phyloP scores from a whole-genome alignment of 177 flowering plant genomes.

The Vitis hybrid region DNA sequence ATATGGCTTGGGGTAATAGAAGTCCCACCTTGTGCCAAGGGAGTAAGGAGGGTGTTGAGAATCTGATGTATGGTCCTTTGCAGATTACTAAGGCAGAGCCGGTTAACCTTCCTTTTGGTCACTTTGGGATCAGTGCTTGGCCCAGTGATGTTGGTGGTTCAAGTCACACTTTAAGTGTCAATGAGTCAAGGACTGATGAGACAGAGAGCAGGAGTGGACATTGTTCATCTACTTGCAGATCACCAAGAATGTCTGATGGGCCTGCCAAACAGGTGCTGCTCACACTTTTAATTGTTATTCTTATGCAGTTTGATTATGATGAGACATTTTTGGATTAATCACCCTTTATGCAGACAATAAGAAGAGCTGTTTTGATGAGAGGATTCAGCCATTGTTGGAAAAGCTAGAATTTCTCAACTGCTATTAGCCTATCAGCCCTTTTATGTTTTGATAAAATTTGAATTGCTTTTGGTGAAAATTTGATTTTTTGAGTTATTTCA shows the following conservation, averaged over 20 bases:
- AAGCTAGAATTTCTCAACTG: no score
- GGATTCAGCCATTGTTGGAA: no score
- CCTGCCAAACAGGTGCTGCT: slow-evolving; percentile 79
- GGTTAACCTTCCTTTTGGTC: slow-evolving; percentile 92
- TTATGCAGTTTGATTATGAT: no score
- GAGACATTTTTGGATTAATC: no score
- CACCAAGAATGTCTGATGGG: slow-evolving; percentile 87
- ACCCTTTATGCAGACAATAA: no score
- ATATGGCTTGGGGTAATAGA: slow-evolving; percentile 48
- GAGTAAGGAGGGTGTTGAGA: slow-evolving; percentile 48
- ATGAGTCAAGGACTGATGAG: slow-evolving; percentile 73
- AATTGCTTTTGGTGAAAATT: no score
- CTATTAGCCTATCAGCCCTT: no score
- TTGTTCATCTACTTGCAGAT: slow-evolving; percentile 89
- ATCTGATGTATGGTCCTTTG: slow-evolving; percentile 78
- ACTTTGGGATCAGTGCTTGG: slow-evolving; percentile 94
- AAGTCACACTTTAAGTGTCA: slow-evolving; percentile 86
- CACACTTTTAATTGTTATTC: not conserved
- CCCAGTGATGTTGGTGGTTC: slow-evolving; percentile 83
- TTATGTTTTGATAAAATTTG: no score
- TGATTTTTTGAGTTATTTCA: not conserved
- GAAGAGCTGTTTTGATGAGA: no score
- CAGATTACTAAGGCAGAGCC: slow-evolving; percentile 79
- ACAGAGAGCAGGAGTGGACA: slow-evolving; percentile 82
- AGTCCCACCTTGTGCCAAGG: slow-evolving; percentile 33